Evolutionary conservation across 1,139 yeast genomes (phyloP).

Genomic region (Pneumocystis wakefieldiae): DNA sequence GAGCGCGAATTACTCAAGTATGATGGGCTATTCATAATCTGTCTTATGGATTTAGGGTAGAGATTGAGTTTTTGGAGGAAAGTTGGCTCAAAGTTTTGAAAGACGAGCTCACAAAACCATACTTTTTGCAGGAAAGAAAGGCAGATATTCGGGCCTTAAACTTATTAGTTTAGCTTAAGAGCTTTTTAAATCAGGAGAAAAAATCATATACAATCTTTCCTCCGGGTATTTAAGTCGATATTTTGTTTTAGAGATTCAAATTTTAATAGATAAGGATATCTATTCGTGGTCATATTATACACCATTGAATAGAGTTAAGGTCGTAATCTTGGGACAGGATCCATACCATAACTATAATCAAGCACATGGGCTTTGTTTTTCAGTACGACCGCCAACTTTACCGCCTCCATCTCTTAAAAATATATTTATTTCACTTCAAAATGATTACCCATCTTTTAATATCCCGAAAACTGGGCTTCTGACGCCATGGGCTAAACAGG

Average conservation of each 20-base stretch:
- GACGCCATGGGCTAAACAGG: conserved; percentile 77
- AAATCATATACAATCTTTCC: conserved; percentile 50
- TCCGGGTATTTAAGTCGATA: conserved; percentile 26
- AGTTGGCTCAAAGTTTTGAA: conserved; percentile 65
- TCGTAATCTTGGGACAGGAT: conserved; percentile 84
- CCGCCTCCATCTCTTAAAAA: conserved; percentile 86
- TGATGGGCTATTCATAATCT: not conserved
- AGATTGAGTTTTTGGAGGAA: conserved; percentile 52
- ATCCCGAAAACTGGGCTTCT: conserved; percentile 13
- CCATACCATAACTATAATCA: conserved; percentile 88
- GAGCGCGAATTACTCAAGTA: conserved; percentile 37
- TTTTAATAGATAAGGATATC: conserved; percentile 33
- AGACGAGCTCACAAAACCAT: conserved; percentile 67
- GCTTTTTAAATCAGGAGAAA: conserved; percentile 33
- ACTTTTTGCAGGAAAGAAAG: conserved; percentile 32
- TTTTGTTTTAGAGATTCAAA: not conserved
- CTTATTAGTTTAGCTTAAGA: conserved; percentile 39
- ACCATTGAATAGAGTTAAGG: conserved; percentile 58
- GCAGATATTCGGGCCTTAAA: not conserved
- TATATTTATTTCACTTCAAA: conserved; percentile 63
- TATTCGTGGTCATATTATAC: conserved; percentile 89
- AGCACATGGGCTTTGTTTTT: conserved; percentile 93
- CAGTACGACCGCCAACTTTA: conserved; percentile 66
- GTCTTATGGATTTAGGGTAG: conserved; percentile 30
- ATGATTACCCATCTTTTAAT: conserved; percentile 58